phyloP scores from a whole-genome alignment of 2,329 filamentous ascomycete genomes.

The Cordyceps cateniannulata region DNA sequence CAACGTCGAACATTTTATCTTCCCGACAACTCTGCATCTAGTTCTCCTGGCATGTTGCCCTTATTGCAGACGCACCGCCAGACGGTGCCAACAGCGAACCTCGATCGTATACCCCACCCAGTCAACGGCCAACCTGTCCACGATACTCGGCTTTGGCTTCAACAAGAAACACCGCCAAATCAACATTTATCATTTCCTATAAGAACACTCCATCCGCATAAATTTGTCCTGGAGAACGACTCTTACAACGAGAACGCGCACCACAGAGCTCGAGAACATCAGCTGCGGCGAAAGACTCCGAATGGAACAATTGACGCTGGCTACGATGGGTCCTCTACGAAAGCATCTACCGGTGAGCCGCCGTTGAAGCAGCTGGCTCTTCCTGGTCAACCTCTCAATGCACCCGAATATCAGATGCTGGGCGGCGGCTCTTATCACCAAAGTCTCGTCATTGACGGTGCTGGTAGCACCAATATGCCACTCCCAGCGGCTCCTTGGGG shows the following conservation, averaged over 20 bases:
- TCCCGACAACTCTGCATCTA: slow-evolving; percentile 17
- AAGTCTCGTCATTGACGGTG: not conserved
- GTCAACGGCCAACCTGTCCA: slow-evolving; percentile 1
- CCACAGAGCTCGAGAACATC: slow-evolving; percentile 53
- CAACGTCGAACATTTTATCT: not conserved
- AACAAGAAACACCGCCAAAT: slow-evolving; percentile 22
- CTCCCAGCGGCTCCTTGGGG: not conserved
- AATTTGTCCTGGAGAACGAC: not conserved
- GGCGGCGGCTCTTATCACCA: not conserved
- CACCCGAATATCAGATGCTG: not conserved
- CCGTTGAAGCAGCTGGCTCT: slow-evolving; percentile 79
- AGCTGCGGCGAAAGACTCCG: slow-evolving; percentile 84
- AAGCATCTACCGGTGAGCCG: slow-evolving; percentile 66
- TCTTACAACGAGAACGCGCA: slow-evolving; percentile 18
- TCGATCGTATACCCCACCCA: slow-evolving; percentile 25
- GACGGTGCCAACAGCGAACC: slow-evolving; percentile 39
- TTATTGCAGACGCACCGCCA: slow-evolving; percentile 45
- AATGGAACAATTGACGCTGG: slow-evolving; percentile 88
- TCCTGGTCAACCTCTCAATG: slow-evolving; percentile 35
- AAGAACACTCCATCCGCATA: slow-evolving; percentile 14
- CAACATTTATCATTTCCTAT: slow-evolving; percentile 18
- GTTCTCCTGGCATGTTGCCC: slow-evolving; percentile 39
- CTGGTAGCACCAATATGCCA: not conserved
- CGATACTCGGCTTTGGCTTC: slow-evolving; percentile 23
- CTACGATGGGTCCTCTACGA: slow-evolving; percentile 77